Evolutionary conservation across 257 asterid genomes (phyloP), one percentile per base, ranked within the genome.

Genomic region (Solanum corneliomulleri): DNA sequence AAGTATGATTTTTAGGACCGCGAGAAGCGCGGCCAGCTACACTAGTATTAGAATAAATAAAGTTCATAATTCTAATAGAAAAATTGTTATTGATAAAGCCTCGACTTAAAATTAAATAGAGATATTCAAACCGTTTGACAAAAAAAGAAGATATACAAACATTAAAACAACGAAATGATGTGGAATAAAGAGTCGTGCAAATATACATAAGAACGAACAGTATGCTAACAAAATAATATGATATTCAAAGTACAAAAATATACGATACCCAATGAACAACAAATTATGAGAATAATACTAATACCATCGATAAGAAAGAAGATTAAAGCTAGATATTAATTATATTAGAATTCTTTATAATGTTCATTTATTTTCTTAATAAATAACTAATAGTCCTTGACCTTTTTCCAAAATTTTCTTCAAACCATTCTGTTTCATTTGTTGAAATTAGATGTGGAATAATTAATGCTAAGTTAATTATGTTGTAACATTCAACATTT

Each of bases 391-490:
- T 20, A 29, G 39, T 69, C 2, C 29, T 60, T 23, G 69, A 15
- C 41, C 3, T 29, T 18, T 18, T 56, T 56, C 11, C 64, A 56
- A 56, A 56, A 56, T 7, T 56, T 27, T 13, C 21, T 68, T 68
- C 31, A 25, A 66, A 66, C 72, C 11, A 14, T 68, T 1, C 20
- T 74, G 16, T 11, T 74, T 37, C 52, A 72, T 3, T 25, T 66
- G 72, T 66, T 25, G 71, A 66, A 66, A 66, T 66, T 18, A 66
- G 33, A 66, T 2, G 31, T 66, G 35, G 72, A 25, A 66, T 37
- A 27, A 78, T 78, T 45, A 45, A 78, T 78, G 66, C 42, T 45
- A 78, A 78, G 9, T 78, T 45, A 78, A 78, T 78, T 78, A 45
- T 44, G 66, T 77, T 76, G 66, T 78, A 45, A 78, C 66, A 25